Conservation (phyloP, 352 stramenopile species). For the Saprolegnia diclina region DNA sequence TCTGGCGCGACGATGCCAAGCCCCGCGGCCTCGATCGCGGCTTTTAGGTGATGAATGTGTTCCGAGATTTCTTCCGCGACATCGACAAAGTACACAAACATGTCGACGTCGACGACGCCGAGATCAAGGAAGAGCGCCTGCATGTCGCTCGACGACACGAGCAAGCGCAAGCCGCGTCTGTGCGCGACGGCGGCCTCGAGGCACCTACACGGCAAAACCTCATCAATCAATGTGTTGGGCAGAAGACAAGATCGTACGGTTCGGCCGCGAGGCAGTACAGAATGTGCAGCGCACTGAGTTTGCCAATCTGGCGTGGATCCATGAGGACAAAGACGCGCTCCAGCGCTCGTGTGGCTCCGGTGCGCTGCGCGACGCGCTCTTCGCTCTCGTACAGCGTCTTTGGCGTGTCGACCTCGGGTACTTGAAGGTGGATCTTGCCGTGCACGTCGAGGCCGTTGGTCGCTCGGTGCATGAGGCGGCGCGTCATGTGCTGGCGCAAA, state of each 20-base stretch:
- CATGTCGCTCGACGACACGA: not conserved
- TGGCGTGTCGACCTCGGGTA: not conserved
- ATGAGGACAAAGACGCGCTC: constrained; percentile 12
- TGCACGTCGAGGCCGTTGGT: constrained; percentile 26
- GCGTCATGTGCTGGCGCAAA: constrained; percentile 18
- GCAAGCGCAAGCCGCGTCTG: not conserved
- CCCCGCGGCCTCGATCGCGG: constrained; percentile 10
- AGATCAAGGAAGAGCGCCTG: constrained; percentile 18
- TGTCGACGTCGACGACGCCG: not conserved
- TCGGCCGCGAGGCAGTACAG: not conserved
- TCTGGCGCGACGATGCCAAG: constrained; percentile 19
- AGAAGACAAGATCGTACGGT: not conserved
- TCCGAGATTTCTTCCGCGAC: constrained; percentile 14
- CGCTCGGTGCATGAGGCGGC: constrained; percentile 3
- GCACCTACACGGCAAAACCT: not conserved
- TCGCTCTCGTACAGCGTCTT: constrained; percentile 14
- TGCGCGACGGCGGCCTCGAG: not conserved
- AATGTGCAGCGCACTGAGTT: constrained; percentile 9
- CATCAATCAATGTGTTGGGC: not conserved
- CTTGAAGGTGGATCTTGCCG: constrained; percentile 21
- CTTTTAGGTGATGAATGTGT: constrained; percentile 13
- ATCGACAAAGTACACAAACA: constrained; percentile 24
- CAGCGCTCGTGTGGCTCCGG: not conserved
- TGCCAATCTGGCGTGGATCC: not conserved
- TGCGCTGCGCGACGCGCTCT: not conserved